Conservation (phyloP, 2,329 filamentous ascomycete species). For the Arthrobotrys conoides region DNA sequence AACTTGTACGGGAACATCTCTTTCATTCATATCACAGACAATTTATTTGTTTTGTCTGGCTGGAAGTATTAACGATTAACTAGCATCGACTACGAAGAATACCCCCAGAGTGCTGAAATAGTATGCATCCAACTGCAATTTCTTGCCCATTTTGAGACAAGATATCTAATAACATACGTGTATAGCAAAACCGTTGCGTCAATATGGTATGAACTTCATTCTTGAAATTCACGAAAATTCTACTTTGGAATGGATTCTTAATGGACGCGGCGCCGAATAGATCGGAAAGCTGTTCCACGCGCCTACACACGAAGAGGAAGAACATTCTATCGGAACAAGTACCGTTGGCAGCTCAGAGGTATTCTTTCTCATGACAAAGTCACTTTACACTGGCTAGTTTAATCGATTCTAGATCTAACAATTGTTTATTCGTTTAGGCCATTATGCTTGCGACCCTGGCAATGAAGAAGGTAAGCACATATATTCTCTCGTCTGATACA, state of each 20-base stretch:
- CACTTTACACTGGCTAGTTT: conserved; percentile 69
- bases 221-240: too few relatives aligned
- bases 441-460: conserved; percentile 87
- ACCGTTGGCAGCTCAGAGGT: conserved; percentile 87
- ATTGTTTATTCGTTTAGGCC: conserved; percentile 67
- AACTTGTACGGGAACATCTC: conserved; percentile 75
- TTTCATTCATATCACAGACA: background rate
- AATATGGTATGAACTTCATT: conserved; percentile 72
- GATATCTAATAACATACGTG: background rate
- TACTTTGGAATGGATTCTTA: background rate
- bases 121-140: conserved; percentile 17
- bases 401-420: background rate
- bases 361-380: background rate
- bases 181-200: conserved; percentile 84
- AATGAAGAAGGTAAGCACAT: conserved; percentile 82
- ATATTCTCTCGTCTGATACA: background rate
- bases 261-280: background rate
- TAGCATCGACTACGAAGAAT: conserved; percentile 84
- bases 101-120: conserved; percentile 84
- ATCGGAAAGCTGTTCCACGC: conserved; percentile 91
- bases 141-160: background rate
- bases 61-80: background rate
- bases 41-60: too few relatives aligned
- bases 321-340: conserved; percentile 84
- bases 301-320: conserved; percentile 72